These are phyloP conservation scores for Lophiostoma macrostomum DNA, from an alignment of 495 filamentous ascomycete genomes.

Conservation along the genomic window DNA sequence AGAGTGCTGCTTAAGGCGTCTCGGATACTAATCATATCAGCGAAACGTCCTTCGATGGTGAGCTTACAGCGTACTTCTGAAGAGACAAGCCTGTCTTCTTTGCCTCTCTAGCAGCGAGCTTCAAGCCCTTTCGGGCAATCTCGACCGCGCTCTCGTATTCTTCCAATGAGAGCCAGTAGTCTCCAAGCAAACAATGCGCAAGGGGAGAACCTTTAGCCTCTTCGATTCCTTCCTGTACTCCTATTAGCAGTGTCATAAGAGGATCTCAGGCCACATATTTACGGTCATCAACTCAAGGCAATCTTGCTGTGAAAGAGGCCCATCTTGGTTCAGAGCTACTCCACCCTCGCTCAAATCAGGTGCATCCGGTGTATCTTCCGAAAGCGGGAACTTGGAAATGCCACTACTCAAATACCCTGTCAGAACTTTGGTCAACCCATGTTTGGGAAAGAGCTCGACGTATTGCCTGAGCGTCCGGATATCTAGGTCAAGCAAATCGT, in stretches of 20 bases:
- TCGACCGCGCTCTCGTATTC: conserved; percentile 85
- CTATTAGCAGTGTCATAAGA: neutral
- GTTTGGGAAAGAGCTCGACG: conserved; percentile 77
- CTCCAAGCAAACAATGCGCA: conserved; percentile 77
- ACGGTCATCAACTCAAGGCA: conserved; percentile 69
- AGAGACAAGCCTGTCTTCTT: conserved; percentile 63
- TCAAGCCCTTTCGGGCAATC: conserved; percentile 67
- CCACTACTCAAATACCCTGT: conserved; percentile 78
- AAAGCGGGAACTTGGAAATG: conserved; percentile 69
- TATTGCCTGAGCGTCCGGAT: conserved; percentile 71
- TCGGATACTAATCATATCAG: conserved; percentile 44
- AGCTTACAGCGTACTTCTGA: conserved; percentile 43
- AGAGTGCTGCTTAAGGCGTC: conserved; percentile 74
- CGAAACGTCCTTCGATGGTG: neutral
- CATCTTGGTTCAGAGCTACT: conserved; percentile 38
- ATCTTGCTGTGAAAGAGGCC: conserved; percentile 63
- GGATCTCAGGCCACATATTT: neutral
- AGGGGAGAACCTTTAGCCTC: conserved; percentile 68
- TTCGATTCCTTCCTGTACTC: conserved; percentile 62
- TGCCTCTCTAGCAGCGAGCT: conserved; percentile 56
- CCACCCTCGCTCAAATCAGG: conserved; percentile 36
- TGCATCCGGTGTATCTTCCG: conserved; percentile 36
- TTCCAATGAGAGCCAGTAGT: conserved; percentile 80
- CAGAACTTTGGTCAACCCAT: conserved; percentile 74
- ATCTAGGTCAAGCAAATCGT: conserved; percentile 50